Evolutionary conservation across 2,329 filamentous ascomycete genomes (phyloP), one percentile per base, ranked within the genome.

Genomic region (Berkeleyomyces basicola): DNA sequence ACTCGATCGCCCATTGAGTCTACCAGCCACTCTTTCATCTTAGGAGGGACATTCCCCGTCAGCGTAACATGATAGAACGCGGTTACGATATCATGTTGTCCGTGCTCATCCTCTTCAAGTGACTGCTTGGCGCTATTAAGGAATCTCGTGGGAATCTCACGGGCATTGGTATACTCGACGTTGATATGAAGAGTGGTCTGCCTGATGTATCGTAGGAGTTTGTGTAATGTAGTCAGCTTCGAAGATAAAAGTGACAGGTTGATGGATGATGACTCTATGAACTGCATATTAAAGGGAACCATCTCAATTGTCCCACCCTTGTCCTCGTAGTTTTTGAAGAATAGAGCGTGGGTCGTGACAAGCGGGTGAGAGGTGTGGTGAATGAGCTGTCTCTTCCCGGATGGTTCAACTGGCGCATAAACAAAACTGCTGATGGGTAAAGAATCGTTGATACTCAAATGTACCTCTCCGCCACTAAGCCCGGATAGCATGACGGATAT

Each of bases 211-310:
- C 90, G 80, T 6, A 96, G 75, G 10, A 97, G 73, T 66, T 93
- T 95, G 68, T 96, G 89, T 14, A 97, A 74, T 51, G 89, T 88
- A 0, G 91, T 95, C 3, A 90, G 86, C 69, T 95, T 95, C 14
- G 87, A 90, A 0, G 91, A 87, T 10, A 97, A 78, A 3, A 96
- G 78, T 37, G 91, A 88, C 1, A 97, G 76, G 69, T 95, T 88
- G 63, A 90, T 82, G 2, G 88, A 88, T 2, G 85, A 86, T 11
- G 85, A 85, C 2, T 85, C 84, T 58, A 95, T 82, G 69, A 96
- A 95, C 0, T 85, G 83, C n/a, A 96, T 76, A 67, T 95, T 88
- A 70, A 95, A 82, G 0, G 87, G 87, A 0, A 91, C 76, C n/a
- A 92, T 74, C 64, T 82, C 79, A 7, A 86, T 70, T 1, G 76